phyloP scores from a whole-genome alignment of 2,329 filamentous ascomycete species.

The Fusarium bactridioides region DNA sequence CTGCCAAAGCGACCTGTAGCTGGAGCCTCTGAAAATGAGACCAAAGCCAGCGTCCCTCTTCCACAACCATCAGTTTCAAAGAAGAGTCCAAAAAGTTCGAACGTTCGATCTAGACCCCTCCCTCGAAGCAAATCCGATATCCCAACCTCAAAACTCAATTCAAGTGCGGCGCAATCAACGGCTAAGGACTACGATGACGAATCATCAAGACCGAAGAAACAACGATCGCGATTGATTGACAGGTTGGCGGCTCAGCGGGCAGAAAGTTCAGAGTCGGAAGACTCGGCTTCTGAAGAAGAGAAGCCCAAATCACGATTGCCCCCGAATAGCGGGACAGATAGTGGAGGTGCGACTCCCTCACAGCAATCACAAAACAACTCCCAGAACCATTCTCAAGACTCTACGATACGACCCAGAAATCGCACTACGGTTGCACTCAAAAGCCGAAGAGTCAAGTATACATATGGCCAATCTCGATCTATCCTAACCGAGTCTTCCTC shows the following conservation, averaged over 20 bases:
- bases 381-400: constrained; percentile 27
- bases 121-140: constrained; percentile 18
- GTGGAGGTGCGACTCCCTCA: constrained; percentile 30
- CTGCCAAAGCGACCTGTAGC: constrained; percentile 17
- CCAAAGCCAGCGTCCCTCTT: neutral
- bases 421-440: constrained; percentile 39
- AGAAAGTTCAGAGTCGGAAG: constrained; percentile 45
- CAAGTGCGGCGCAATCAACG: neutral
- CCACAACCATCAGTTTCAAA: neutral
- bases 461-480: constrained; percentile 47
- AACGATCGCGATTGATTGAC: constrained; percentile 53
- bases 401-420: constrained; percentile 36
- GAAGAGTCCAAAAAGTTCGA: constrained; percentile 11
- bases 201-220: constrained; percentile 15
- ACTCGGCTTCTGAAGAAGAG: constrained; percentile 25
- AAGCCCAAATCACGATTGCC: constrained; percentile 4
- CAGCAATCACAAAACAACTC: constrained; percentile 28
- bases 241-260: constrained; percentile 51
- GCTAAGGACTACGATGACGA: constrained; percentile 4
- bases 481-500: constrained; percentile 42
- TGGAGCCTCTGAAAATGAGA: neutral
- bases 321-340: constrained; percentile 20
- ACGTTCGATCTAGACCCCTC: neutral
- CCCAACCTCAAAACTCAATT: neutral
- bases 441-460: constrained; percentile 46